phyloP scores from a whole-genome alignment of 495 filamentous ascomycete species.

The Glutinoglossum americanum region DNA sequence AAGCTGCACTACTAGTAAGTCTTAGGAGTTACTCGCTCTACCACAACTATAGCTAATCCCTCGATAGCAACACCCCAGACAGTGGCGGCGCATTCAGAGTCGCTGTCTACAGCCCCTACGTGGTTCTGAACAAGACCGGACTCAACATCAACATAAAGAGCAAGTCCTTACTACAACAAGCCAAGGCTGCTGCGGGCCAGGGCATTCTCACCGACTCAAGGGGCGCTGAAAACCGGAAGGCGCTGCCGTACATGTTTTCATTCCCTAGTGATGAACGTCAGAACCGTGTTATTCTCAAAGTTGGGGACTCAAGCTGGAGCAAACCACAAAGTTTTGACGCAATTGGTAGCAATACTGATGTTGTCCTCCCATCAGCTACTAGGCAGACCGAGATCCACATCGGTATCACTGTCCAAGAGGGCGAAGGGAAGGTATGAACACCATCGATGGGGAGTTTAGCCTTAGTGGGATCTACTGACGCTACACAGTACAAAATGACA shows the following conservation, averaged over 20 bases:
- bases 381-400: conserved; percentile 69
- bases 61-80: conserved; percentile 47
- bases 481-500: conserved; percentile 55
- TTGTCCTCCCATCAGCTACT: conserved; percentile 48
- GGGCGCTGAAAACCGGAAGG: conserved; percentile 30
- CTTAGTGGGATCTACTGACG: not conserved
- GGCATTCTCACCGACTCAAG: conserved; percentile 31
- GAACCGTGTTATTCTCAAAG: conserved; percentile 69
- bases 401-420: conserved; percentile 69
- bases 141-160: conserved; percentile 71
- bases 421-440: conserved; percentile 51
- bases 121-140: conserved; percentile 88
- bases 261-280: conserved; percentile 66
- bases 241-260: conserved; percentile 88
- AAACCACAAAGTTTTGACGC: conserved; percentile 95
- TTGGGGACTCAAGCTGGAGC: conserved; percentile 83
- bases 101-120: conserved; percentile 78
- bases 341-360: conserved; percentile 79
- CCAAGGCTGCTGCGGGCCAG: conserved; percentile 65
- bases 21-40: not conserved
- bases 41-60: not conserved
- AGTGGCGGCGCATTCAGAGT: conserved; percentile 94
- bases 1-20: conserved; percentile 65
- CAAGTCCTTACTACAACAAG: conserved; percentile 65
- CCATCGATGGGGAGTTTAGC: not conserved